Conservation (phyloP, 2,329 filamentous ascomycete species). For the Penicillium concentricum region DNA sequence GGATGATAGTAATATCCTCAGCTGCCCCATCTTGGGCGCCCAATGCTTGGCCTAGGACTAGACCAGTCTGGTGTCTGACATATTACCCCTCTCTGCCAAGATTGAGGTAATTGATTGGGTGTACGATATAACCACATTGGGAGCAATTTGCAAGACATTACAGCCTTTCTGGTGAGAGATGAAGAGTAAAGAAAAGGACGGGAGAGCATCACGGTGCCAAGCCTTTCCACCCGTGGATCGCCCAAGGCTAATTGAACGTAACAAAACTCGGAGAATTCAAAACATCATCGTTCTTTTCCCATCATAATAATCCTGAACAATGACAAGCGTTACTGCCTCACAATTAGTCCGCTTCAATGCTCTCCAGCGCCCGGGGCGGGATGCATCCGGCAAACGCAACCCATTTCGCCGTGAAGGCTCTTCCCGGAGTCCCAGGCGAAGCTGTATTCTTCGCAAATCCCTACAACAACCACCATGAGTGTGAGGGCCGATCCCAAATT, state of each 20-base stretch:
- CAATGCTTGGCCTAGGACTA: background rate
- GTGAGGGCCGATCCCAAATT: slow-evolving; percentile 3
- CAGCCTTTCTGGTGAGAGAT: background rate
- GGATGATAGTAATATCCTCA: background rate
- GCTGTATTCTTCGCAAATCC: slow-evolving; percentile 6
- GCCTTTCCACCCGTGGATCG: background rate
- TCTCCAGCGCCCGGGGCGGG: background rate
- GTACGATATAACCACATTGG: background rate
- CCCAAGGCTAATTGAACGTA: background rate
- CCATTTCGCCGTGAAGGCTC: slow-evolving; percentile 4
- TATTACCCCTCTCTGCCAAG: background rate
- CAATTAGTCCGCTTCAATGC: background rate
- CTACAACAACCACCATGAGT: slow-evolving; percentile 1
- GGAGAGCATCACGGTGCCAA: background rate
- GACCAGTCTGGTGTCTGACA: background rate
- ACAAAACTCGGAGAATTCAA: background rate
- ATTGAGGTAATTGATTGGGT: background rate
- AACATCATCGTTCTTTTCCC: background rate
- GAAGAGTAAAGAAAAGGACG: background rate
- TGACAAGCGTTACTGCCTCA: background rate
- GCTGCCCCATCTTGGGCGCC: background rate
- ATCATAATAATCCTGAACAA: background rate
- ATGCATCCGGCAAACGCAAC: background rate
- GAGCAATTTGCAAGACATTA: no score
- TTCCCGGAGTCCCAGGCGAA: background rate